Conservation (phyloP, 2,329 filamentous ascomycete genomes). For the Ophiostoma populinum region DNA sequence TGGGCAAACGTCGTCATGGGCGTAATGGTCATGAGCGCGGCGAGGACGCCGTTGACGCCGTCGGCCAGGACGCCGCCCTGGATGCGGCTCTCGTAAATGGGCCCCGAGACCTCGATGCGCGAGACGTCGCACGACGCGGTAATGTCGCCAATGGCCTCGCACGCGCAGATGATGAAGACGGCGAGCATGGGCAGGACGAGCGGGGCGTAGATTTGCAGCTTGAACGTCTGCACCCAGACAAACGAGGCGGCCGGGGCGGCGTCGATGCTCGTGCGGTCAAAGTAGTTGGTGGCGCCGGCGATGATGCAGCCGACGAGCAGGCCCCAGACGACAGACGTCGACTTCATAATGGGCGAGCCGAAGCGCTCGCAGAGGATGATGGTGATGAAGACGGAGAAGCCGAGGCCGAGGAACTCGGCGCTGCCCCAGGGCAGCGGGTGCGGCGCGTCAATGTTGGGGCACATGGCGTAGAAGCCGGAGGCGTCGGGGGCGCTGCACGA, state of each 20-base stretch:
- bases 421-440: conserved; percentile 62
- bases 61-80: conserved; percentile 68
- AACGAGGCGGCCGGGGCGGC: conserved; percentile 55
- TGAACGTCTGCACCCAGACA: conserved; percentile 66
- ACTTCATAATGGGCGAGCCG: conserved; percentile 73
- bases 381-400: conserved; percentile 62
- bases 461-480: conserved; percentile 41
- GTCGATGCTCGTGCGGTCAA: conserved; percentile 52
- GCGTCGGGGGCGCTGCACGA: conserved; percentile 32
- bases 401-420: conserved; percentile 61
- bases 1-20: conserved; percentile 70
- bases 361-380: conserved; percentile 71
- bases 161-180: conserved; percentile 55
- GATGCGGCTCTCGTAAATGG: conserved; percentile 56
- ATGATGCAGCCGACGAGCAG: conserved; percentile 64
- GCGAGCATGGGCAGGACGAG: conserved; percentile 56
- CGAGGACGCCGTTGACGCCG: conserved; percentile 57
- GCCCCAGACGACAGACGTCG: conserved; percentile 57
- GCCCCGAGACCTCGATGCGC: conserved; percentile 54
- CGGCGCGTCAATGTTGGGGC: conserved; percentile 50
- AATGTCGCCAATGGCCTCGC: conserved; percentile 67
- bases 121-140: conserved; percentile 71
- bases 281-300: conserved; percentile 62
- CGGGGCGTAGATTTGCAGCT: conserved; percentile 52
- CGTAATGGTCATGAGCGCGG: conserved; percentile 61